Conservation (phyloP, 1,284 basidiomycete species). For the Exobasidium cylindrosporum region DNA sequence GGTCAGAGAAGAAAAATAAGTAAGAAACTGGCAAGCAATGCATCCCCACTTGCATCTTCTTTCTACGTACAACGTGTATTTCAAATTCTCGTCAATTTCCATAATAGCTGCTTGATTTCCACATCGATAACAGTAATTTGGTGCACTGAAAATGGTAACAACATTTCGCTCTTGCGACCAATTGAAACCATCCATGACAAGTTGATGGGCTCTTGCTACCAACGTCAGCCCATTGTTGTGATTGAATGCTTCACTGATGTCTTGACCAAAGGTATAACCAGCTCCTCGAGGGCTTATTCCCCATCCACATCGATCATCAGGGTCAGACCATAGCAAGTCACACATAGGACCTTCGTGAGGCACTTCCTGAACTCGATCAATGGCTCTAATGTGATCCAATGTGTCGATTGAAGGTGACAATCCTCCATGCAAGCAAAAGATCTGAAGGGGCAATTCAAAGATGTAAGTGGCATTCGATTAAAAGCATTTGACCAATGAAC, state of each 20-base stretch:
- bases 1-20: neutral
- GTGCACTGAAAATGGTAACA: constrained; percentile 99
- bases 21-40: constrained; percentile 9
- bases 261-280: constrained; percentile 98
- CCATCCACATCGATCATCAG: constrained; percentile 98
- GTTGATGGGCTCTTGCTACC: constrained; percentile 61
- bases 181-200: constrained; percentile 97
- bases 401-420: constrained; percentile 99
- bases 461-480: no score
- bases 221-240: constrained; percentile 98
- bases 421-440: constrained; percentile 98
- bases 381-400: constrained; percentile 95
- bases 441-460: no score
- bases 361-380: constrained; percentile 97
- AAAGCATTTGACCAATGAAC: constrained; percentile 44
- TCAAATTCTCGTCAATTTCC: constrained; percentile 99
- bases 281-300: constrained; percentile 98
- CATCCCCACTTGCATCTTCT: no score
- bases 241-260: constrained; percentile 96
- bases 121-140: constrained; percentile 86
- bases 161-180: constrained; percentile 99
- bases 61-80: constrained; percentile 70
- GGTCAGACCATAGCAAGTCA: constrained; percentile 97
- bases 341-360: constrained; percentile 99
- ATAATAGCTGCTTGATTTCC: constrained; percentile 99